A percentile compares a stretch with the other conserved stretches of the same genome.
Evolutionary conservation across 2,329 filamentous ascomycete species (phyloP).

Genomic region (Fusarium torulosum): DNA sequence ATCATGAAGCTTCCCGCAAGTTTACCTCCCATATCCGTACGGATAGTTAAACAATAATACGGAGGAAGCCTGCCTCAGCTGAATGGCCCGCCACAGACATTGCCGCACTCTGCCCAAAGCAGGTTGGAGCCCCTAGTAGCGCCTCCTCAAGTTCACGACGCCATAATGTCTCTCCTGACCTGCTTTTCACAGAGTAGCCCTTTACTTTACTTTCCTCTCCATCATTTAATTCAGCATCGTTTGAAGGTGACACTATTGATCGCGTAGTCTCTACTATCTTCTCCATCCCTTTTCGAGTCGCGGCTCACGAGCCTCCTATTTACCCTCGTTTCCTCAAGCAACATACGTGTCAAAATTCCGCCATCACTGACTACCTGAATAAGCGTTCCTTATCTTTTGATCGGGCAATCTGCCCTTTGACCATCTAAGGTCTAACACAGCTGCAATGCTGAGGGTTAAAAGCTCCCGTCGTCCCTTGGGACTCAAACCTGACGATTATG

Average conservation of each 20-base stretch:
- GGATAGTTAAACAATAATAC: slow-evolving; percentile 9
- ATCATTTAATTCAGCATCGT: slow-evolving; percentile 13
- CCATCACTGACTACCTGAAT: slow-evolving; percentile 6
- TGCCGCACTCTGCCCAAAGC: slow-evolving; percentile 21
- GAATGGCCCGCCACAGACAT: slow-evolving; percentile 33
- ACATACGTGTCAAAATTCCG: slow-evolving; percentile 9
- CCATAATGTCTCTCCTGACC: slow-evolving; percentile 25
- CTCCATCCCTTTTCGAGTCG: not conserved
- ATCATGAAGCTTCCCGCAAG: not conserved
- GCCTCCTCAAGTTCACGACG: slow-evolving; percentile 37
- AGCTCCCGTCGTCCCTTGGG: slow-evolving; percentile 67
- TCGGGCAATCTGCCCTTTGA: slow-evolving; percentile 28
- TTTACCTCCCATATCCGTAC: not conserved
- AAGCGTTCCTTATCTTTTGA: slow-evolving; percentile 21
- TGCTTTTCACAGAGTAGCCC: slow-evolving; percentile 7
- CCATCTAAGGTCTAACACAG: slow-evolving; percentile 25
- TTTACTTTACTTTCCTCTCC: slow-evolving; percentile 19
- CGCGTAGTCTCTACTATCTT: slow-evolving; percentile 6
- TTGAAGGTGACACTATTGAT: not conserved
- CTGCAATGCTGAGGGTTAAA: slow-evolving; percentile 53
- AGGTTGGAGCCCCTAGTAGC: slow-evolving; percentile 40
- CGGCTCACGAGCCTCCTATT: not conserved
- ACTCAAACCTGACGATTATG: slow-evolving; percentile 72
- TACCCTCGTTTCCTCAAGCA: slow-evolving; percentile 8
- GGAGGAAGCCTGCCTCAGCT: slow-evolving; percentile 38